phyloP scores from a whole-genome alignment of 2,329 filamentous ascomycete genomes.

The Talaromyces verruculosus region DNA sequence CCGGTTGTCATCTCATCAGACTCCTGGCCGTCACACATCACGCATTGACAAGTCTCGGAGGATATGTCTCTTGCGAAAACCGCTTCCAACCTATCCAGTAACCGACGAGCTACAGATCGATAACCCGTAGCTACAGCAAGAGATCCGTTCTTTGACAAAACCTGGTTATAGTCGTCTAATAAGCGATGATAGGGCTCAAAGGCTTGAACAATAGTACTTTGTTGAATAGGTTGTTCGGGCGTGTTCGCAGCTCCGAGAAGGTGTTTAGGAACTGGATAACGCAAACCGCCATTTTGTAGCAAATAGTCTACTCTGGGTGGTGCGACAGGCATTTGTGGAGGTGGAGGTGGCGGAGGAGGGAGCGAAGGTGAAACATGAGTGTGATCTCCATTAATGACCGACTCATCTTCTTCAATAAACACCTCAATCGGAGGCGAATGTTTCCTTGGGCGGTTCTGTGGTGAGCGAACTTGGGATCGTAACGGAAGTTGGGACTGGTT shows the following conservation, averaged over 20 bases:
- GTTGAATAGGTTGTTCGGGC: conserved; percentile 60
- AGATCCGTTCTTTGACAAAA: conserved; percentile 80
- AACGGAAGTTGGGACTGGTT: conserved; percentile 44
- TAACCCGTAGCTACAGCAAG: conserved; percentile 94
- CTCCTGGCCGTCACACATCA: conserved; percentile 74
- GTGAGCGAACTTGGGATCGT: conserved; percentile 33
- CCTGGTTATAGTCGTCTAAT: conserved; percentile 79
- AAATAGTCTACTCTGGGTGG: conserved; percentile 88
- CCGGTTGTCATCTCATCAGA: conserved; percentile 58
- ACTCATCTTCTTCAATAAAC: conserved; percentile 36
- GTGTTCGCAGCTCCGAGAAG: conserved; percentile 61
- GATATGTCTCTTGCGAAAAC: conserved; percentile 93
- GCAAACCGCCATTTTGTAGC: conserved; percentile 80
- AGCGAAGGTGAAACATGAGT: conserved; percentile 29
- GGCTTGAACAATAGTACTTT: conserved; percentile 67
- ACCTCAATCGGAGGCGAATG: conserved; percentile 39
- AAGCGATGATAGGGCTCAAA: conserved; percentile 82
- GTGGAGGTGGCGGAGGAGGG: conserved; percentile 73
- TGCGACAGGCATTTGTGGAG: conserved; percentile 64
- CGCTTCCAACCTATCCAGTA: conserved; percentile 87
- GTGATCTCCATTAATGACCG: conserved; percentile 28
- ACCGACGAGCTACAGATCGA: conserved; percentile 82
- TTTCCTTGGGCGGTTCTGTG: conserved; percentile 11
- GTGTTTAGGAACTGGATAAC: conserved; percentile 68
- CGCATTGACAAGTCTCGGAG: conserved; percentile 76